Conservation (phyloP, 169 alveolate genomes). For the Plasmodium adleri region DNA sequence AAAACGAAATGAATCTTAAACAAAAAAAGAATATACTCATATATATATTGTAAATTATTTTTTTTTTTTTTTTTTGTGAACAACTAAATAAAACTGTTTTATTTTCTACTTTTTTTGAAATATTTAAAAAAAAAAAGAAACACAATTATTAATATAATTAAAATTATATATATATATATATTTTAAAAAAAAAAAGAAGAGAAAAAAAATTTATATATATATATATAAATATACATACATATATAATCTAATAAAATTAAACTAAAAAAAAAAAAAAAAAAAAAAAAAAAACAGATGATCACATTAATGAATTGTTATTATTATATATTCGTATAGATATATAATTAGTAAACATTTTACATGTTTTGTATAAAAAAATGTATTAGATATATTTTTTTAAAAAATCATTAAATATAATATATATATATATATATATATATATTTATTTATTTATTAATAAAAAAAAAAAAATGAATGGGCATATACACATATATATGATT, state of each 20-base stretch:
- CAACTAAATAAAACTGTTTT: background rate
- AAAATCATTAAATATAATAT: constrained; percentile 25
- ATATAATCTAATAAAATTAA: background rate
- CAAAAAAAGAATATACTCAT: background rate
- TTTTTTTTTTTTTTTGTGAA: background rate
- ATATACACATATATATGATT: background rate
- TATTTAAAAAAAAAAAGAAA: background rate
- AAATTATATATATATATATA: constrained; percentile 20
- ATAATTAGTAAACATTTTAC: constrained; percentile 27
- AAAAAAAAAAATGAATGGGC: background rate
- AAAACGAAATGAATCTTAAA: no score
- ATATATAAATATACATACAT: constrained; percentile 21
- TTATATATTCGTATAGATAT: constrained; percentile 11
- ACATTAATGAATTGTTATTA: background rate
- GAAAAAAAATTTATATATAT: constrained; percentile 6
- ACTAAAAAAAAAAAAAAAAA: constrained; percentile 29
- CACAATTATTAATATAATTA: background rate
- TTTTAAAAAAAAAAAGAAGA: background rate
- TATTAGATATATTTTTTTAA: background rate
- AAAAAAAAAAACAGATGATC: no score
- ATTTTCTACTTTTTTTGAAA: background rate
- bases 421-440: constrained; percentile 12
- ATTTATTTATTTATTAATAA: background rate
- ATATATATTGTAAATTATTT: no score
- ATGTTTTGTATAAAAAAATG: background rate